Conservation (phyloP, 1,139 yeast genomes). For the Kurtzmaniella natalensis region DNA sequence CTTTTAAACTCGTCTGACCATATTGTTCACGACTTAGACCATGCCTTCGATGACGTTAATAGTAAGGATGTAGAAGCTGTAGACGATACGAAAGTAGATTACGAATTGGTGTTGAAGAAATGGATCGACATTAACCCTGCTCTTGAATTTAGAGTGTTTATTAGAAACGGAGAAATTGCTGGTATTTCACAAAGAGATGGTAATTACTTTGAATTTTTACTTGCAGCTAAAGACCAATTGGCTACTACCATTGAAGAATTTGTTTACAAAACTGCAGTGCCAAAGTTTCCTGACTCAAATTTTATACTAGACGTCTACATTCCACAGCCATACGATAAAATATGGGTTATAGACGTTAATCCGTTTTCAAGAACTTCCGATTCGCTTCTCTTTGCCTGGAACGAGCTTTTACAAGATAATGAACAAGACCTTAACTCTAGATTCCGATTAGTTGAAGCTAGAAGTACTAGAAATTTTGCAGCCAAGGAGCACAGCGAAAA, state of each 20-base stretch:
- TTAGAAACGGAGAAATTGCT: conserved; percentile 54
- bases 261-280: conserved; percentile 34
- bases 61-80: conserved; percentile 16
- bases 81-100: conserved; percentile 12
- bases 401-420: conserved; percentile 47
- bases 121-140: conserved; percentile 87
- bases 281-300: conserved; percentile 50
- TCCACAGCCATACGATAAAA: conserved; percentile 66
- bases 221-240: conserved; percentile 41
- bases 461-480: conserved; percentile 69
- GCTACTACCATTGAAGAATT: conserved; percentile 50
- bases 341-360: conserved; percentile 75
- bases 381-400: conserved; percentile 77
- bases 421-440: conserved; percentile 22
- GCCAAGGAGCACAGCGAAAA: conserved; percentile 82
- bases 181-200: conserved; percentile 85
- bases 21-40: conserved; percentile 75
- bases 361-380: conserved; percentile 81
- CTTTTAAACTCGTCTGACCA: conserved; percentile 84
- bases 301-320: conserved; percentile 79
- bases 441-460: conserved; percentile 64
- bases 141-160: conserved; percentile 83
- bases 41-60: conserved; percentile 53
- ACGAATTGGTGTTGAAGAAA: conserved; percentile 68
- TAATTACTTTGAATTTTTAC: conserved; percentile 72